A percentile compares a stretch with the other conserved stretches of the same genome.
Conservation (phyloP, 768 basidiomycete species). For the Amyloporia xantha region DNA sequence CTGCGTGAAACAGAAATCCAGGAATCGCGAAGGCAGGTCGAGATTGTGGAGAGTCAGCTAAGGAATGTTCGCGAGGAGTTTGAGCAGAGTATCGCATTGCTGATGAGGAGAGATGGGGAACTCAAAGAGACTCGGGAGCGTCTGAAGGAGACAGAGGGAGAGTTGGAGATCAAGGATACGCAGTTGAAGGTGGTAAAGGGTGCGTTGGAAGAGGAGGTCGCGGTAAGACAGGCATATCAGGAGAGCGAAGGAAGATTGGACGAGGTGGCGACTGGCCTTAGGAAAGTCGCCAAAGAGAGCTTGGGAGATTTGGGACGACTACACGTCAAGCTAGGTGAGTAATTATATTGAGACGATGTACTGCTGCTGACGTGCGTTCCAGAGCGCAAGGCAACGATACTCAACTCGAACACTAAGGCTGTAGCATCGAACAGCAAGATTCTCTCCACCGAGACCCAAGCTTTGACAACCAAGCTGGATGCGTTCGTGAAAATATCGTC, state of each 20-base stretch:
- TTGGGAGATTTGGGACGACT: constrained; percentile 62
- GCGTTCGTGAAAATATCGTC: constrained; percentile 53
- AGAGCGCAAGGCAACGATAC: constrained; percentile 70
- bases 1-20: constrained; percentile 68
- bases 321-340: constrained; percentile 79
- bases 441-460: constrained; percentile 46
- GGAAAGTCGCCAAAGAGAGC: constrained; percentile 58
- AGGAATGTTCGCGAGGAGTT: constrained; percentile 81
- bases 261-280: constrained; percentile 64
- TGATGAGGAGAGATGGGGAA: constrained; percentile 73
- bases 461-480: constrained; percentile 51
- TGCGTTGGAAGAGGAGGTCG: constrained; percentile 71
- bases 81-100: constrained; percentile 76
- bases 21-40: constrained; percentile 78
- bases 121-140: constrained; percentile 54
- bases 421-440: constrained; percentile 58
- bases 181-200: constrained; percentile 53
- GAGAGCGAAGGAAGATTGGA: constrained; percentile 66
- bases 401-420: constrained; percentile 57
- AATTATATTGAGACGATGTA: not conserved
- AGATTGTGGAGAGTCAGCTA: constrained; percentile 79
- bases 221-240: constrained; percentile 74
- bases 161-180: constrained; percentile 45
- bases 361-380: not conserved
- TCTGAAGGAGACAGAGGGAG: constrained; percentile 44